These are phyloP conservation scores for Eucalyptus fibrosa DNA, from an alignment of 345 rosid genomes.

Conservation along the genomic window DNA sequence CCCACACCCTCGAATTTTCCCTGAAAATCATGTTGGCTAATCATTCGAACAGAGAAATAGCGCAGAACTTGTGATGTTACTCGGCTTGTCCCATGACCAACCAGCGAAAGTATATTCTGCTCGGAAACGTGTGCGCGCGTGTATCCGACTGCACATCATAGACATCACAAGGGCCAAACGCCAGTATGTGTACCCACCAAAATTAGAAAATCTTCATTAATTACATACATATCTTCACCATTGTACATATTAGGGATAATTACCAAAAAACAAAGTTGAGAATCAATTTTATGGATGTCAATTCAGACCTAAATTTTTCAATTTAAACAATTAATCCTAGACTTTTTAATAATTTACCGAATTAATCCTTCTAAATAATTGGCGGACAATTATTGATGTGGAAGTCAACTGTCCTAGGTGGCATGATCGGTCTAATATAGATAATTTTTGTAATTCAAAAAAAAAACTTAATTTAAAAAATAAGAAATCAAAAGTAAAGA, in stretches of 20 bases:
- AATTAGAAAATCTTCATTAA: background rate
- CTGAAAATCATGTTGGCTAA: background rate
- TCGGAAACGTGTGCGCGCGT: background rate
- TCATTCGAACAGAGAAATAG: background rate
- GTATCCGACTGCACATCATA: background rate
- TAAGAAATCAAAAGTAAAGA: rapidly evolving
- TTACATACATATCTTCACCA: background rate
- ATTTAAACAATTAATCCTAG: background rate
- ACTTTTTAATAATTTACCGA: background rate
- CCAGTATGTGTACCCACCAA: background rate
- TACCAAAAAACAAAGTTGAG: rapidly evolving
- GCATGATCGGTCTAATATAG: rapidly evolving
- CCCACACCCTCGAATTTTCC: background rate
- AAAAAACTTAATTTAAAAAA: too few relatives aligned
- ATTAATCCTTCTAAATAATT: background rate
- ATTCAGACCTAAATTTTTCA: background rate
- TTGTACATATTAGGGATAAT: background rate
- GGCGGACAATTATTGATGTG: background rate
- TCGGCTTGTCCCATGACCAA: background rate
- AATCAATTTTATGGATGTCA: background rate
- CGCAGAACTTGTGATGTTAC: background rate
- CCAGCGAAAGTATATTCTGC: background rate
- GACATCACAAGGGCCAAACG: background rate
- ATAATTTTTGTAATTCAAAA: background rate
- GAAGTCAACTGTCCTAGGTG: background rate